Conservation (phyloP, 129 eudicot genomes). For the Tanacetum coccineum region DNA sequence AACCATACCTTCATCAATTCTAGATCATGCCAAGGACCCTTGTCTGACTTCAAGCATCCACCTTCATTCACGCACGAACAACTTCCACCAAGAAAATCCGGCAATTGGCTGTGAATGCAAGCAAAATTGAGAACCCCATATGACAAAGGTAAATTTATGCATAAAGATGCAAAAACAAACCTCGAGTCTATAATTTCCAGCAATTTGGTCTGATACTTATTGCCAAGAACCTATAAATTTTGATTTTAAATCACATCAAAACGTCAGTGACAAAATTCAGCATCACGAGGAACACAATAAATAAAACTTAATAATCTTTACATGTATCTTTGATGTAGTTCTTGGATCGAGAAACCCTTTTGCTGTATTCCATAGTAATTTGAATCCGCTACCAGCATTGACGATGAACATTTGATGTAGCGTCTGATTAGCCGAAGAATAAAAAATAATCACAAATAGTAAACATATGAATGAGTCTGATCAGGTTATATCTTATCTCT, state of each 20-base stretch:
- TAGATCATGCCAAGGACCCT: conserved; percentile 95
- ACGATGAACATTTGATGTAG: conserved; percentile 89
- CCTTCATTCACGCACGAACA: conserved; percentile 80
- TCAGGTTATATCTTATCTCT: too few species aligned
- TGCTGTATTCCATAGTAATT: conserved; percentile 73
- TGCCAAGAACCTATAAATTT: conserved; percentile 77
- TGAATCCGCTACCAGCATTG: conserved; percentile 91
- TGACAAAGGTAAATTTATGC: background rate
- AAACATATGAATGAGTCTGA: background rate
- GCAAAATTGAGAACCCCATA: background rate
- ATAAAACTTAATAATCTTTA: conserved; percentile 21
- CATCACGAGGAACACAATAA: background rate
- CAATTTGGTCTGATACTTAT: conserved; percentile 63
- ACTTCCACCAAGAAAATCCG: conserved; percentile 85
- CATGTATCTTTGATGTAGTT: conserved; percentile 89
- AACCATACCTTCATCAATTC: conserved; percentile 71
- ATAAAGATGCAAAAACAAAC: conserved; percentile 33
- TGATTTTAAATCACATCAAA: conserved; percentile 17
- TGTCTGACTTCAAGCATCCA: conserved; percentile 83
- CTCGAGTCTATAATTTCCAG: conserved; percentile 78
- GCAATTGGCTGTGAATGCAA: conserved; percentile 66
- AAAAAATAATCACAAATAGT: background rate
- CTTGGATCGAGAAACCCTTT: conserved; percentile 89
- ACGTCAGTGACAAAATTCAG: conserved; percentile 1
- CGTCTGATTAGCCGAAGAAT: conserved; percentile 39